Evolutionary conservation across 805 yeast genomes (phyloP), one percentile per base, ranked within the genome.

Genomic region (Candida palmyrensis): DNA sequence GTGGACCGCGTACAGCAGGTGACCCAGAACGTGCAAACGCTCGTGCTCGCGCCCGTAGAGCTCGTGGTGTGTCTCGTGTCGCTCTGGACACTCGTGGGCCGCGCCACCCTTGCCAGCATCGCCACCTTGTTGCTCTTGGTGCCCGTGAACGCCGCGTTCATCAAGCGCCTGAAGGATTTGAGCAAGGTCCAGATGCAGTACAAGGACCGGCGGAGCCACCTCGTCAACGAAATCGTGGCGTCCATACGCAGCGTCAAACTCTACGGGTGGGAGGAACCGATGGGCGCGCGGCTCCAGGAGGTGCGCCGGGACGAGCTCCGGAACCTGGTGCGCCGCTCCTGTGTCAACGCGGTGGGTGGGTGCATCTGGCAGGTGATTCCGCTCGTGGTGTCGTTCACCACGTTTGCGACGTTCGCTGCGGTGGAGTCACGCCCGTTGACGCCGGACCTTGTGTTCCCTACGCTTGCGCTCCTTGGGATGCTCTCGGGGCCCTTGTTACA

Each of bases 261-360:
- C 18, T 81, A 79, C 45, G 76, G 83, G 0, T 80, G 85, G 82
- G 89, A 81, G 49, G 57, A 59, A 21, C 81, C 86, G 17, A 76
- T 79, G 77, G 45, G 76, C 23, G 57, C 62, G 14, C 72, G 70
- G 40, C 53, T 81, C 9, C 45, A 60, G 8, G 69, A 67, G 36
- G 66, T 75, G 18, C 69, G 88, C 61, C 77, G 80, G 43, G 68
- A 71, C 35, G 87, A 81, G 48, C 54, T 81, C 42, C 57, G 52
- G 23, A 77, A 73, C 41, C 53, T 72, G 43, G 75, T 77, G 36
- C 75, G 79, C 26, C 42, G 68, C 10, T n/a, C n/a, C n/a, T 49
- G 66, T 17, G 42, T 49, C n/a, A 44, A 46, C 35, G 48, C 50
- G 19, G 59, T 70, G 20, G 75, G 77, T 4, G 65, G 58, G 35